Evolutionary conservation across 768 basidiomycete species (phyloP), one percentile per base, ranked within the genome.

Genomic region (Suillus luteus): DNA sequence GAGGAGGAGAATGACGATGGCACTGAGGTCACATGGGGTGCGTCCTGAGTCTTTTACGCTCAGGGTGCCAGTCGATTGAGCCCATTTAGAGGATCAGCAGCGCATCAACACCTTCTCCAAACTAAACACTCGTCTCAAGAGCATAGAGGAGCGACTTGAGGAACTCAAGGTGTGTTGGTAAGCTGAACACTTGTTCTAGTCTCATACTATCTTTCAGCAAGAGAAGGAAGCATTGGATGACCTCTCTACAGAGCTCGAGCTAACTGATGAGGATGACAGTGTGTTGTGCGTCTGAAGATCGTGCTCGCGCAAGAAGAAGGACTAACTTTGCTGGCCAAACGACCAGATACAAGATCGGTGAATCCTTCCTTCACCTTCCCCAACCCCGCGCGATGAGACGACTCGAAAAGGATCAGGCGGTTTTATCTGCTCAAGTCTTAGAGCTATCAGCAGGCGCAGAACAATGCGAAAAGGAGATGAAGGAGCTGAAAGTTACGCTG

Each of bases 151-250:
- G 65, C 87, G 85, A 61, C 81, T 95, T 37, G 82, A 87, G 61
- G 77, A 77, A 31, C 83, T 95, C 69, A 92, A 92, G 84, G 95
- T 94, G 40, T 19, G 77, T 70, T 12, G 15, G 11, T 31, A 57
- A 38, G 46, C 27, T 59, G 48, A 35, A 12, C 43, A 44, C 54
- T 40, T 41, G 40, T 37, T 33, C 61, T 15, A 41, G 12, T 27
- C 33, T 33, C 35, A 48, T 38, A 17, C 5, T 61, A 22, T 8
- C 2, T n/a, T 60, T 15, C 71, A 98, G 95, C 88, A 92, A 84
- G 95, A 96, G 78, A 96, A 96, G 77, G 96, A 97, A 69, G 91
- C 94, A 2, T 85, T 96, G 15, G 94, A 96, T 64, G 96, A 98
- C 73, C 83, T 97, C 37, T 78, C 86, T 1, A 91, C 85, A 52